Conservation (phyloP, 192 early-diverging fungal species). For the Coemansia sp. region DNA sequence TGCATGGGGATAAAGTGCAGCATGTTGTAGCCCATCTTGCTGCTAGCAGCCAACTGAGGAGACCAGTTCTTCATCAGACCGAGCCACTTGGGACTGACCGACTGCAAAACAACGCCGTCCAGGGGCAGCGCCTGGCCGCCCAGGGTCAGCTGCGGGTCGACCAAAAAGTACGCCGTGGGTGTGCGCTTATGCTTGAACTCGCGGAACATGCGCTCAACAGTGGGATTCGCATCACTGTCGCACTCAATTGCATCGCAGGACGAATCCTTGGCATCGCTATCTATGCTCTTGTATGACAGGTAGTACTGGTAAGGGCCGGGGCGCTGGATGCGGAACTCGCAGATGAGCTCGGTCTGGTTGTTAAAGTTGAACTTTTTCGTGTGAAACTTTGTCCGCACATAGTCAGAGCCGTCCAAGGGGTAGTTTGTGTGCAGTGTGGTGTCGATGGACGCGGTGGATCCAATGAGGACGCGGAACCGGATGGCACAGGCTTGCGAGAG, state of each 20-base stretch:
- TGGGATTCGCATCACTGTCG: conserved; percentile 17
- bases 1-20: conserved; percentile 96
- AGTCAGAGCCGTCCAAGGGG: conserved; percentile 65
- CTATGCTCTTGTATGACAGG: conserved; percentile 60
- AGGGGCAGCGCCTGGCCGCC: conserved; percentile 62
- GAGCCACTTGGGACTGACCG: conserved; percentile 97
- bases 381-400: conserved; percentile 39
- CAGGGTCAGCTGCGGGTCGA: conserved; percentile 80
- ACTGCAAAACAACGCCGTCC: conserved; percentile 86
- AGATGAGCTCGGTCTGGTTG: conserved; percentile 59
- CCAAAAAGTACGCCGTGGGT: conserved; percentile 67
- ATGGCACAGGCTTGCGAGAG: conserved; percentile 58
- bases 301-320: conserved; percentile 90
- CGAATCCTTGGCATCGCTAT: conserved; percentile 11
- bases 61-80: conserved; percentile 78
- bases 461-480: conserved; percentile 76
- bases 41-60: conserved; percentile 63
- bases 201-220: conserved; percentile 37
- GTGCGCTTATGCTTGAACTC: conserved; percentile 36
- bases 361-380: conserved; percentile 38
- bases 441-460: conserved; percentile 67
- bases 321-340: conserved; percentile 57
- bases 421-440: conserved; percentile 85
- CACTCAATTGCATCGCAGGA: conserved; percentile 16
- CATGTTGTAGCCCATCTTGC: conserved; percentile 92